phyloP scores from a whole-genome alignment of 495 filamentous ascomycete species.

The Penicillium maclennaniae region DNA sequence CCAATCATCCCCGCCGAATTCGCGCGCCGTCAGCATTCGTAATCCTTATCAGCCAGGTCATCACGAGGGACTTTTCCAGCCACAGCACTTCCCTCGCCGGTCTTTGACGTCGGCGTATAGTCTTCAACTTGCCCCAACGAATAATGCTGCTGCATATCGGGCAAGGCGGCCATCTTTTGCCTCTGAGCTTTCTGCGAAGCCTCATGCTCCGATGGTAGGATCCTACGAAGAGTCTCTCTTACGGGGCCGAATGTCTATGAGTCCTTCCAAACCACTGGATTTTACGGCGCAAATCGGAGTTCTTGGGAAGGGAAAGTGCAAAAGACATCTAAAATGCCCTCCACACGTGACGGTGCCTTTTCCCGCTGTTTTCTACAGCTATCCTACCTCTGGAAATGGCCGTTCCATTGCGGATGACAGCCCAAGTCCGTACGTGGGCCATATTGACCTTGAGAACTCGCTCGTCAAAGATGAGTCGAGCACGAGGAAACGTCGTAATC shows the following conservation, averaged over 20 bases:
- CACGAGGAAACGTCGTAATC: conserved; percentile 41
- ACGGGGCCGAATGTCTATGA: conserved; percentile 93
- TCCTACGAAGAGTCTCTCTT: conserved; percentile 98
- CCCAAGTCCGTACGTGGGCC: conserved; percentile 93
- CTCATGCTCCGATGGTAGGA: conserved; percentile 92
- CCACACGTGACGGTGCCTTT: conserved; percentile 91
- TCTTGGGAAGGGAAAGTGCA: conserved; percentile 85
- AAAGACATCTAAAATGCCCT: conserved; percentile 78
- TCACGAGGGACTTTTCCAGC: conserved; percentile 54
- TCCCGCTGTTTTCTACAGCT: conserved; percentile 95
- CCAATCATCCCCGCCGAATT: conserved; percentile 31
- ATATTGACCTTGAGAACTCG: conserved; percentile 84
- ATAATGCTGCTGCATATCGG: conserved; percentile 56
- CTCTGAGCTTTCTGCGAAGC: conserved; percentile 70
- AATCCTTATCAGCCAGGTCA: conserved; percentile 20
- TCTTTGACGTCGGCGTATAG: conserved; percentile 63
- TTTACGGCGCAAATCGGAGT: conserved; percentile 97
- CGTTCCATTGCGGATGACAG: conserved; percentile 66
- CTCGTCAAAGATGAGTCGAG: conserved; percentile 48
- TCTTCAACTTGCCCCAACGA: conserved; percentile 53
- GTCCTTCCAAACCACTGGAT: conserved; percentile 85
- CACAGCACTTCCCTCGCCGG: conserved; percentile 70
- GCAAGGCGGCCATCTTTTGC: conserved; percentile 67
- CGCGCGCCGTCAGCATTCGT: conserved; percentile 14
- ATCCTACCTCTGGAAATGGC: conserved; percentile 60